Evolutionary conservation across 441 rosid genomes (phyloP).

Genomic region (Hypseocharis bilobata): DNA sequence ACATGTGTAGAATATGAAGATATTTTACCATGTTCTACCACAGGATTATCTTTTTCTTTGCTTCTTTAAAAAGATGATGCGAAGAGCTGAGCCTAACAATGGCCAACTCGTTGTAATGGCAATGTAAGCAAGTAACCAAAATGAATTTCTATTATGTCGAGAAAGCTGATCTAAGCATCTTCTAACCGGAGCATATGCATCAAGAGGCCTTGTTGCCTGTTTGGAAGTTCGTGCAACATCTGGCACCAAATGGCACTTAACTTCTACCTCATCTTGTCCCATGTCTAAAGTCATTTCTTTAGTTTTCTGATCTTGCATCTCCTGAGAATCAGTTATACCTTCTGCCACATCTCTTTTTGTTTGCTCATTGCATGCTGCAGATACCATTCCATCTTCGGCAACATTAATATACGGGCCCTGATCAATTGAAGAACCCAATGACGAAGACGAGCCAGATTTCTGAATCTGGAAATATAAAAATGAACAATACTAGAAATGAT

Average conservation of each 20-base stretch:
- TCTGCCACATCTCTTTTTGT: not conserved
- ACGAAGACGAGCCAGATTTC: not conserved
- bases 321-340: not conserved
- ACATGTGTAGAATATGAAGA: no score
- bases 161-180: slow-evolving; percentile 16
- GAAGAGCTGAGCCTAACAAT: slow-evolving; percentile 18
- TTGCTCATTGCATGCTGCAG: slow-evolving; percentile 25
- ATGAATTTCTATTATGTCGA: slow-evolving; percentile 4
- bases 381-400: slow-evolving; percentile 21
- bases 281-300: no score
- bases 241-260: no score
- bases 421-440: slow-evolving; percentile 19
- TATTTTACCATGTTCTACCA: not conserved
- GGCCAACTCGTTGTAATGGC: slow-evolving; percentile 21
- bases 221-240: not conserved
- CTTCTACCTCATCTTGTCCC: no score
- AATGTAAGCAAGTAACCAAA: slow-evolving; percentile 24
- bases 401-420: slow-evolving; percentile 22
- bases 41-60: not conserved
- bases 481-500: no score
- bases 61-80: slow-evolving; percentile 8
- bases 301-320: not conserved
- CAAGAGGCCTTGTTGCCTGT: not conserved
- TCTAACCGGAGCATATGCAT: not conserved
- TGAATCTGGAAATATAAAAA: slow-evolving; percentile 9